Percentiles rank a stretch among this genome's conserved stretches.
Evolutionary conservation across 352 stramenopile genomes (phyloP).

Genomic region (Phytophthora ohioensis): DNA sequence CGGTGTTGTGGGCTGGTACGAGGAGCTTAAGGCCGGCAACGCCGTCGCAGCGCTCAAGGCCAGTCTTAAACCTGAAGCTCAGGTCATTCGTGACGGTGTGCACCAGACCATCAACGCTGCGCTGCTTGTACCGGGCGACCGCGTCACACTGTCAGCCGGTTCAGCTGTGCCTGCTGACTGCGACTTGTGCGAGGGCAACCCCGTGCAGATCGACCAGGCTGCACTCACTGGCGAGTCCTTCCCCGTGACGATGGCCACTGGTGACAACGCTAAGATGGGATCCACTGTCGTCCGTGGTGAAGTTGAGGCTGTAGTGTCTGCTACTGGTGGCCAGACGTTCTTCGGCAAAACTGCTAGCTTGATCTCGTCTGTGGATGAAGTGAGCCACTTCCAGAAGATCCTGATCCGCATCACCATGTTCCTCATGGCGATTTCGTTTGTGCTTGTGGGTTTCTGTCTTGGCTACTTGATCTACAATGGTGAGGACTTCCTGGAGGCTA

Average conservation of each 20-base stretch:
- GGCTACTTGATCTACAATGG: slow-evolving; percentile 88
- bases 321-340: slow-evolving; percentile 93
- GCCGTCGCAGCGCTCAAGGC: slow-evolving; percentile 90
- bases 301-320: slow-evolving; percentile 91
- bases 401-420: slow-evolving; percentile 93
- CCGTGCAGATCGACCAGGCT: slow-evolving; percentile 92
- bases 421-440: slow-evolving; percentile 87
- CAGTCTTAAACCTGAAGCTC: slow-evolving; percentile 84
- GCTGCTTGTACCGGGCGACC: slow-evolving; percentile 94
- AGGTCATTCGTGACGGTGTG: slow-evolving; percentile 91
- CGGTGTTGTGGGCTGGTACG: slow-evolving; percentile 75
- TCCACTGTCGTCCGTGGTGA: slow-evolving; percentile 91
- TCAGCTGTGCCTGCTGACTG: slow-evolving; percentile 94
- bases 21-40: slow-evolving; percentile 84
- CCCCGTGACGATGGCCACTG: slow-evolving; percentile 84
- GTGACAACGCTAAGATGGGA: slow-evolving; percentile 90
- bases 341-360: slow-evolving; percentile 90
- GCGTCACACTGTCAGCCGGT: slow-evolving; percentile 91
- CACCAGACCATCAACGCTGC: slow-evolving; percentile 90
- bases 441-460: slow-evolving; percentile 90
- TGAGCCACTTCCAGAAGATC: slow-evolving; percentile 92
- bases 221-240: slow-evolving; percentile 96
- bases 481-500: slow-evolving; percentile 73
- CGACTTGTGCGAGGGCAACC: slow-evolving; percentile 81
- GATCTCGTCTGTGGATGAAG: slow-evolving; percentile 78